Conservation (phyloP, 169 alveolate species). For the Plasmodium adleri region DNA sequence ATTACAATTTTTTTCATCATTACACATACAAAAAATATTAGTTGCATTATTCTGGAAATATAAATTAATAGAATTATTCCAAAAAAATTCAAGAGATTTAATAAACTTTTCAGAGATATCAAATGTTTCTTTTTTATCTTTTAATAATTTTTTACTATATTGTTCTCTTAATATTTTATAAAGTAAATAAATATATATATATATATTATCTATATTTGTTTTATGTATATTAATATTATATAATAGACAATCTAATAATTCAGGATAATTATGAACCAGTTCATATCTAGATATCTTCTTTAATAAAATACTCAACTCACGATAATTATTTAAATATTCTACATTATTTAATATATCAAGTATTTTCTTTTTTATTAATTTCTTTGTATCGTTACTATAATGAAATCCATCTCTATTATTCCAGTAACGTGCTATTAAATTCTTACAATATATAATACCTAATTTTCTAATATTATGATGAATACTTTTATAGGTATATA, state of each 20-base stretch:
- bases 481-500: conserved; percentile 35
- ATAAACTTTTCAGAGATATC: conserved; percentile 37
- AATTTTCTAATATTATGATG: conserved; percentile 53
- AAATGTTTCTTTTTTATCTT: conserved; percentile 66
- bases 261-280: conserved; percentile 57
- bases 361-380: conserved; percentile 36
- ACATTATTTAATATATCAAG: conserved; percentile 12
- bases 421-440: conserved; percentile 51
- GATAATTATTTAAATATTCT: conserved; percentile 13
- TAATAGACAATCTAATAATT: conserved; percentile 32
- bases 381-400: conserved; percentile 21
- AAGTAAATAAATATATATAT: conserved; percentile 37
- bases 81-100: conserved; percentile 32
- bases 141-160: conserved; percentile 59
- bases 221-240: conserved; percentile 21
- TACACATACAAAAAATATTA: conserved; percentile 23
- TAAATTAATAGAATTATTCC: conserved; percentile 37
- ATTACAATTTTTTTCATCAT: conserved; percentile 31
- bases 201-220: conserved; percentile 13
- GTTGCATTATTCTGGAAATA: conserved; percentile 8
- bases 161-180: conserved; percentile 62
- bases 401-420: conserved; percentile 22
- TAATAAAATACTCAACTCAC: conserved; percentile 33
- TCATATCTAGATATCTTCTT: conserved; percentile 66
- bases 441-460: conserved; percentile 46